Percentiles rank a stretch among this genome's conserved stretches.
phyloP scores from a whole-genome alignment of 331 rosid species.

The Acacia pycnantha region DNA sequence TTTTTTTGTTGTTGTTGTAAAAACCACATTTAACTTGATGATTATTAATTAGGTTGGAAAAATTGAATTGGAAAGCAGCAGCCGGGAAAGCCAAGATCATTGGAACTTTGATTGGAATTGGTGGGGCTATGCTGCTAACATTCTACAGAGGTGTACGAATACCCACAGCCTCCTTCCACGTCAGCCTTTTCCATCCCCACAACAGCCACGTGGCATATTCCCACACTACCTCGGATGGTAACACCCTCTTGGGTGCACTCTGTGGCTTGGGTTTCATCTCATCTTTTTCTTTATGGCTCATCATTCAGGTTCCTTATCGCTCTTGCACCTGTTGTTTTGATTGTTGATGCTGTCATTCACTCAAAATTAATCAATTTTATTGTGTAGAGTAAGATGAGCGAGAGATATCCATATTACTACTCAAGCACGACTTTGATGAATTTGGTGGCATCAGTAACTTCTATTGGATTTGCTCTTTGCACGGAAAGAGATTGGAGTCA shows the following conservation, averaged over 20 bases:
- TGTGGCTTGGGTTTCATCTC: slow-evolving; percentile 26
- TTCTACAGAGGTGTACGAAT: slow-evolving; percentile 42
- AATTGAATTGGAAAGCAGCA: slow-evolving; percentile 20
- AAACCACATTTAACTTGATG: neutral
- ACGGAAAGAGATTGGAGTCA: neutral
- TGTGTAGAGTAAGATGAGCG: too few species aligned
- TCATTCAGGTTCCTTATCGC: slow-evolving; percentile 38
- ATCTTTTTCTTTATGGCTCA: slow-evolving; percentile 42
- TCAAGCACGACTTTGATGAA: neutral
- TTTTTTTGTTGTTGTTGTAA: too few species aligned
- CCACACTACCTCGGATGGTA: neutral
- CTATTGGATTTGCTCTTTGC: neutral
- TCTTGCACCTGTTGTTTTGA: neutral
- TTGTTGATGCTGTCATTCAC: neutral
- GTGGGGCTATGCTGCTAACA: slow-evolving; percentile 56
- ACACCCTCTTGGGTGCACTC: slow-evolving; percentile 26
- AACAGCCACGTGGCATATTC: neutral
- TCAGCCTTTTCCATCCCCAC: slow-evolving; percentile 23
- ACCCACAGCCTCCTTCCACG: slow-evolving; percentile 33
- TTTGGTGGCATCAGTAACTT: neutral
- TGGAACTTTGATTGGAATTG: slow-evolving; percentile 47
- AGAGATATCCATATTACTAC: too few species aligned
- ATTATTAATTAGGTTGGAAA: slow-evolving; percentile 40
- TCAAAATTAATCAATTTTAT: neutral
- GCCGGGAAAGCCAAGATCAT: slow-evolving; percentile 46